phyloP scores from a whole-genome alignment of 2,329 filamentous ascomycete genomes.

The Reticulascus tulasneorum region DNA sequence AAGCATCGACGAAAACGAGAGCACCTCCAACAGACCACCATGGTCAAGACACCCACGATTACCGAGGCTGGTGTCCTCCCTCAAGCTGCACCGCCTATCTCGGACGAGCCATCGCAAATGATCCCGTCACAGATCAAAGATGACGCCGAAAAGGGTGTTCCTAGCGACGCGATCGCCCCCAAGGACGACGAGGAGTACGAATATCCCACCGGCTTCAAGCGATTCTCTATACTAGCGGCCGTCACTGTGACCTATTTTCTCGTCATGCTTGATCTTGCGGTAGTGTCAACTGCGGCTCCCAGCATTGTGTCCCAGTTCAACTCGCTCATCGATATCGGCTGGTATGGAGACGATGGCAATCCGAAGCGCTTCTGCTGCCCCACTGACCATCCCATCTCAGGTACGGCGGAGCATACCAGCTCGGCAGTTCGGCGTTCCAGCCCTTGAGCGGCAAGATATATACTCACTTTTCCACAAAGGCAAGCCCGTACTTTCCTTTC shows the following conservation, averaged over 20 bases:
- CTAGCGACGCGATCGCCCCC: no score
- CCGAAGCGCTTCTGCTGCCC: not conserved
- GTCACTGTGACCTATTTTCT: constrained; percentile 28
- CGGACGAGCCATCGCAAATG: not conserved
- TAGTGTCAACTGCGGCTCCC: constrained; percentile 33
- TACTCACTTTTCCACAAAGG: constrained; percentile 34
- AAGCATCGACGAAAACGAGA: no score
- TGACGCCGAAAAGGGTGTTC: not conserved
- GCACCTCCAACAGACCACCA: no score
- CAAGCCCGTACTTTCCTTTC: no score
- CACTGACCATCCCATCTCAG: constrained; percentile 17
- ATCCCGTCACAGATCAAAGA: no score
- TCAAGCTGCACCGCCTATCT: not conserved
- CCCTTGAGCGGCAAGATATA: constrained; percentile 40
- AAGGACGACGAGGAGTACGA: not conserved
- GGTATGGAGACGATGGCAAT: constrained; percentile 31
- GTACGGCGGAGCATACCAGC: constrained; percentile 26
- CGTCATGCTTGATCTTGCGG: constrained; percentile 30
- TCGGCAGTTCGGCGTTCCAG: constrained; percentile 37
- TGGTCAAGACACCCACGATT: accelerated
- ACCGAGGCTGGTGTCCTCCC: not conserved
- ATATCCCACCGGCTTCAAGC: constrained; percentile 1
- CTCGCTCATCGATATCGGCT: constrained; percentile 38
- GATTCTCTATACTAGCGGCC: constrained; percentile 11
- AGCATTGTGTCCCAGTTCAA: constrained; percentile 33